Conservation (phyloP, 768 basidiomycete genomes). For the Rhodotorula taiwanensis region DNA sequence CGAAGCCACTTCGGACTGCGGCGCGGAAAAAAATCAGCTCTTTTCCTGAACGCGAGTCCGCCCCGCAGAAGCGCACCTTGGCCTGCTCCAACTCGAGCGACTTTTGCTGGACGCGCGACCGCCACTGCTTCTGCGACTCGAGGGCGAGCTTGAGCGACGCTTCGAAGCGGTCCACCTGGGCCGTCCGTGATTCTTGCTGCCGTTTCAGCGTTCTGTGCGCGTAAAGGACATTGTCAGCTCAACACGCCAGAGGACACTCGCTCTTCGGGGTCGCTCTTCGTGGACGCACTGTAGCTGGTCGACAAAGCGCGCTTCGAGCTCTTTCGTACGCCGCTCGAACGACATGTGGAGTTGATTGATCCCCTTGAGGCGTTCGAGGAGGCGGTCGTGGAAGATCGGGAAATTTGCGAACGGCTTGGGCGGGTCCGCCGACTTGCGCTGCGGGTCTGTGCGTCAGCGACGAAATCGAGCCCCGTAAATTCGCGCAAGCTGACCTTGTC, state of each 20-base stretch:
- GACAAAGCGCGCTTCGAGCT: slow-evolving; percentile 62
- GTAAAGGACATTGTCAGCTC: too few relatives aligned
- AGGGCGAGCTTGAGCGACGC: slow-evolving; percentile 70
- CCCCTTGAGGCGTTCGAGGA: slow-evolving; percentile 76
- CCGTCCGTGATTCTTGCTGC: slow-evolving; percentile 80
- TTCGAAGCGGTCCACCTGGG: slow-evolving; percentile 89
- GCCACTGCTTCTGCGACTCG: slow-evolving; percentile 75
- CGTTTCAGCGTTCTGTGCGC: slow-evolving; percentile 60
- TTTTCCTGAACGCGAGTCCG: too few relatives aligned
- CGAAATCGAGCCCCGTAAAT: too few relatives aligned
- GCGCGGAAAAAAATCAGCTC: too few relatives aligned
- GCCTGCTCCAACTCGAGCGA: slow-evolving; percentile 83
- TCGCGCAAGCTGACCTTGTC: slow-evolving; percentile 75
- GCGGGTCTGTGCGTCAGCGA: background rate
- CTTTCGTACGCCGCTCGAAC: slow-evolving; percentile 78
- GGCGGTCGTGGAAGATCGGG: slow-evolving; percentile 84
- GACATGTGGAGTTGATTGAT: slow-evolving; percentile 75
- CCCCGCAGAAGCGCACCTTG: slow-evolving; percentile 54
- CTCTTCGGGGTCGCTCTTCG: too few relatives aligned
- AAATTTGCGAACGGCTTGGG: slow-evolving; percentile 88
- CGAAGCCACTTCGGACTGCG: slow-evolving; percentile 65
- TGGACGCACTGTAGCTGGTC: slow-evolving; percentile 58
- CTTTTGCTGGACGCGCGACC: slow-evolving; percentile 69
- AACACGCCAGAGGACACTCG: too few relatives aligned
- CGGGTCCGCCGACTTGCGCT: slow-evolving; percentile 37